Base-by-base conservation (phyloP, 164 flowering plant genomes). In the Berberis thunbergii region DNA sequence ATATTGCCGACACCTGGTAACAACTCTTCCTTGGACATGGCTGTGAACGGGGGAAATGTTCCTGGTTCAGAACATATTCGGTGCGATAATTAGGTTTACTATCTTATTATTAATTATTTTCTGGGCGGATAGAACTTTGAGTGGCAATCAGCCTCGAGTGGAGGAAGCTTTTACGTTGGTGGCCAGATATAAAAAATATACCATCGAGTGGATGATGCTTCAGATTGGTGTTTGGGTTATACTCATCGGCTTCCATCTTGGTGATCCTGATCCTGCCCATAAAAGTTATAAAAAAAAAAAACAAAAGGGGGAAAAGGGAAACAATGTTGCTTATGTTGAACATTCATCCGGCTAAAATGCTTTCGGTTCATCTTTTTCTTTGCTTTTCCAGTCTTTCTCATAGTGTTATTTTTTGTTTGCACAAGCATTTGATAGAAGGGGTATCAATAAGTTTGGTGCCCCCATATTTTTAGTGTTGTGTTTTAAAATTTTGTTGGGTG, bases 21-120 rank as follows among this genome's bases (percentile, higher is more conserved):
- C 43, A 69, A 78, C 60, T 77, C 96, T 40, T 64, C 92, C 2
- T 75, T 96, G 1, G 96, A 91, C 65, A 76, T 83, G 83, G 74
- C 80, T 46, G 85, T 80, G 62, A 87, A 83, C 75, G 90, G 92
- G 6, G 49, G 67, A 38, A 70, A 49, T 49, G 70, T 68, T 10
- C 6, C 72, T 7, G 72, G 76, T 59, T 67, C 79, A 10, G 74
- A 73, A 59, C 79, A 43, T 76, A 70, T 68, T 68, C 79, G 50
- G 76, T 76, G 50, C 67, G 79, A 42, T 76, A 59, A 76, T 48
- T 7, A 4, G 10, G 26, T 26, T 26, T 26, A 26, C 26, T 43
- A 41, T 62, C 59, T 13, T 49, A 7, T 41, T 48, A 38, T 57
- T 68, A 43, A 42, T 62, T 62, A 13, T 49, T 43, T 39, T 57